Percentiles rank a stretch among this genome's conserved stretches.
phyloP scores from a whole-genome alignment of 176 grass and related monocot species.

The Avena sativa region DNA sequence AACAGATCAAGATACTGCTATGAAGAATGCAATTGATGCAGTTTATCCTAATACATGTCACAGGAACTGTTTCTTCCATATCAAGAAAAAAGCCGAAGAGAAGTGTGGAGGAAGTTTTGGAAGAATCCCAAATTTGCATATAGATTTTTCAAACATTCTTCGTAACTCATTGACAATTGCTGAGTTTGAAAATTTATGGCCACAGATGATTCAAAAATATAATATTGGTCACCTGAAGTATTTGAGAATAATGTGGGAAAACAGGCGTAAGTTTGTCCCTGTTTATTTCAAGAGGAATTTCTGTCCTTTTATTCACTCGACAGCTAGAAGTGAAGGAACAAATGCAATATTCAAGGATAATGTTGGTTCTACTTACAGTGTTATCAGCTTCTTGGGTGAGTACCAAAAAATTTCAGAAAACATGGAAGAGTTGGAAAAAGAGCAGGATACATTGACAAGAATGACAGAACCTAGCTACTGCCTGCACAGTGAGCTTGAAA shows the following conservation, averaged over 20 bases:
- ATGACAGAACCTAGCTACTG: not conserved
- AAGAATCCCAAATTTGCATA: not conserved
- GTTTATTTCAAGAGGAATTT: not conserved
- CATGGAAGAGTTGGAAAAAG: no score
- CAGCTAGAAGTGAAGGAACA: not conserved
- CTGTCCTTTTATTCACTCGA: not conserved
- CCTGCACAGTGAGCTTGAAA: not conserved
- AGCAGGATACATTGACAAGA: no score
- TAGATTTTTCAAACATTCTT: not conserved
- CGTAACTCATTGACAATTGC: not conserved
- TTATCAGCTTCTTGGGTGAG: no score
- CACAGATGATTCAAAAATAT: not conserved
- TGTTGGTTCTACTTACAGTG: no score
- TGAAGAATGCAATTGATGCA: no score
- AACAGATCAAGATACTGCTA: no score
- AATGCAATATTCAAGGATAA: no score
- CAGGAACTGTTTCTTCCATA: no score
- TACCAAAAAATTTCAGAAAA: no score
- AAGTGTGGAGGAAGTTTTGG: no score
- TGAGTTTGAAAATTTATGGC: not conserved
- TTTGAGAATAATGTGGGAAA: not conserved
- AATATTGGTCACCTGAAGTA: not conserved
- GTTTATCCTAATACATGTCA: no score
- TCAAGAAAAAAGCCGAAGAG: no score
- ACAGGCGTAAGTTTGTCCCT: not conserved